Conservation (phyloP, 768 basidiomycete species). For the Clavulina sp. region DNA sequence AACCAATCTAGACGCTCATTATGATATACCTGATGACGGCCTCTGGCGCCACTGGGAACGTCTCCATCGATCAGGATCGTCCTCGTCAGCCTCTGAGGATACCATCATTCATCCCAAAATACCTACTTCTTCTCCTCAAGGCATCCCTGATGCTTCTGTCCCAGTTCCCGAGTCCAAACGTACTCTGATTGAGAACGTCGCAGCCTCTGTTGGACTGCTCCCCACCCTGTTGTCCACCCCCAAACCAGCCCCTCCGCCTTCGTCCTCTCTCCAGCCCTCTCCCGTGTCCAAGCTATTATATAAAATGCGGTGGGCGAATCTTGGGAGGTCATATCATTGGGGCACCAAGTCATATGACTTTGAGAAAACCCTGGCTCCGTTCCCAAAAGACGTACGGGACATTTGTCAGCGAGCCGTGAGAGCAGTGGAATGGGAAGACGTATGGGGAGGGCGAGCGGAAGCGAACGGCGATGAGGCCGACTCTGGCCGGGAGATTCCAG, state of each 20-base stretch:
- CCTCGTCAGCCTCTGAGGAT: neutral
- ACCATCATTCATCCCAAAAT: constrained; percentile 31
- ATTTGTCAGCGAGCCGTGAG: constrained; percentile 48
- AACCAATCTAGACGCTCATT: constrained; percentile 82
- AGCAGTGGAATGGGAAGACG: constrained; percentile 48
- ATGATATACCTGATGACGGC: constrained; percentile 51
- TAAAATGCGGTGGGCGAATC: constrained; percentile 87
- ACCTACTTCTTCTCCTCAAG: constrained; percentile 13
- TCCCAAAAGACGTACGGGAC: constrained; percentile 36
- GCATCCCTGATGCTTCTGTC: constrained; percentile 9
- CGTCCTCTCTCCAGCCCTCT: constrained; percentile 34
- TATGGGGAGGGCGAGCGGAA: constrained; percentile 28
- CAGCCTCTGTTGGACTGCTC: constrained; percentile 43
- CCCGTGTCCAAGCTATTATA: constrained; percentile 39
- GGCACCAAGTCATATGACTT: constrained; percentile 92
- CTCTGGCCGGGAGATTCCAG: constrained; percentile 10
- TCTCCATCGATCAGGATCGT: neutral
- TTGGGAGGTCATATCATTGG: constrained; percentile 97
- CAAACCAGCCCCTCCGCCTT: constrained; percentile 49
- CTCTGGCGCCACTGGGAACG: constrained; percentile 48
- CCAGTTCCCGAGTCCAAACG: constrained; percentile 35
- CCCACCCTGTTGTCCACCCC: constrained; percentile 32
- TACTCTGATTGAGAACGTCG: constrained; percentile 47
- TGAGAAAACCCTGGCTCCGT: constrained; percentile 41
- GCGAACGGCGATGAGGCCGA: neutral